Base-by-base conservation (phyloP, 768 basidiomycete species). In the Dictyophora rubrovolvata region DNA sequence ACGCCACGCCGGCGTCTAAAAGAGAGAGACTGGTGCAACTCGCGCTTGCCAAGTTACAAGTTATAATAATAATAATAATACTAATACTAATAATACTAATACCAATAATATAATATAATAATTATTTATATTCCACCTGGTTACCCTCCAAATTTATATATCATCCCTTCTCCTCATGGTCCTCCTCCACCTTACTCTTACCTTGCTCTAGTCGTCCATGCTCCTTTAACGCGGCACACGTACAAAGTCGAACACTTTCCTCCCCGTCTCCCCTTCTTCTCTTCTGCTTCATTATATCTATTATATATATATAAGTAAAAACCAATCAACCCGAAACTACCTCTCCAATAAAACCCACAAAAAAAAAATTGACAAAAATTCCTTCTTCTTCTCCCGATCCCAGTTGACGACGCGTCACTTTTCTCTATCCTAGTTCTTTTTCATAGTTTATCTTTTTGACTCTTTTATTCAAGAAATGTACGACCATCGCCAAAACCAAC, bases 201-300 rank as follows among this genome's bases (percentile, higher is more conserved):
- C 47, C 37, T 22, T 28, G 37, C 22, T 48, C 59, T 48, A 52
- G 50, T 52, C 47, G 42, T 36, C 22, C 35, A 60, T 55, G 54
- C 53, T 22, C 52, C 37, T 60, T 33, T 55, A 55, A 35, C 57
- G 57, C 57, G 28, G 49, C 21, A 51, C 34, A 35, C 49, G 16
- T 34, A 18, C 49, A 59, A 59, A 59, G 36, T 33, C 12, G 47
- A 8, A 14, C 57, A 20, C 4, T 48, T 23, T 34, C 56, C 23
- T 11, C 16, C 28, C 21, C 36, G 11, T 51, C 21, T 48, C 35
- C 33, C 22, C 11, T 17, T 23, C 28, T 28, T 28, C 33, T 35
- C n/a, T 36, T 53, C 18, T 53, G 49, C 35, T 53, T 48, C 8
- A 9, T 21, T 59, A 21, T 55, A 16, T 59, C 58, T 53, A 35